phyloP scores from a whole-genome alignment of 177 flowering plant species.

The Vitis hybrid region DNA sequence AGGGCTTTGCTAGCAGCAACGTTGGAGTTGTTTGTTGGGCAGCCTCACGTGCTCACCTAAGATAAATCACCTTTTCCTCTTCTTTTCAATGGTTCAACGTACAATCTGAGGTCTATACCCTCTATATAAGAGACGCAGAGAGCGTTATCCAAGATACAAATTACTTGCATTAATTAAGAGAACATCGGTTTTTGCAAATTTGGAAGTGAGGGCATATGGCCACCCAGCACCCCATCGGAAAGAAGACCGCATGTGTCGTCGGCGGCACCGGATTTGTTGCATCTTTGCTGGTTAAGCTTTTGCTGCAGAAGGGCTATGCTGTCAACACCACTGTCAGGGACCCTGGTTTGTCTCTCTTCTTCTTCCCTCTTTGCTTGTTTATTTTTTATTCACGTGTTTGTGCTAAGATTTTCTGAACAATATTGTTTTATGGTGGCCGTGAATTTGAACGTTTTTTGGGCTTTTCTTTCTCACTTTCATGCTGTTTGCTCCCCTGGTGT shows the following conservation, averaged over 20 bases:
- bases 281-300: constrained; percentile 43
- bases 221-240: constrained; percentile 4
- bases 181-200: background rate
- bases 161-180: background rate
- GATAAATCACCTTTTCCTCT: background rate
- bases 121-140: background rate
- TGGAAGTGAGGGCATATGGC: constrained; percentile 11
- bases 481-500: no score
- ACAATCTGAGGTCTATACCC: no score
- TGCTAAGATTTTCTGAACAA: background rate
- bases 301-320: constrained; percentile 63
- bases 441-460: no score
- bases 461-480: no score
- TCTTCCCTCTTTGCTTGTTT: background rate
- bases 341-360: constrained; percentile 39
- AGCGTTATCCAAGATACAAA: background rate
- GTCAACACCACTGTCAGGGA: constrained; percentile 72
- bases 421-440: no score
- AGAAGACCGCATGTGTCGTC: constrained; percentile 59
- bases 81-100: background rate
- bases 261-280: constrained; percentile 73
- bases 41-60: constrained; percentile 32
- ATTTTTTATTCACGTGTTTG: background rate
- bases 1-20: background rate
- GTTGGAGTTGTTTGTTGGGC: constrained; percentile 7